Conservation (phyloP, 371 early-diverging fungal species). For the Dinochytrium kinnereticum region DNA sequence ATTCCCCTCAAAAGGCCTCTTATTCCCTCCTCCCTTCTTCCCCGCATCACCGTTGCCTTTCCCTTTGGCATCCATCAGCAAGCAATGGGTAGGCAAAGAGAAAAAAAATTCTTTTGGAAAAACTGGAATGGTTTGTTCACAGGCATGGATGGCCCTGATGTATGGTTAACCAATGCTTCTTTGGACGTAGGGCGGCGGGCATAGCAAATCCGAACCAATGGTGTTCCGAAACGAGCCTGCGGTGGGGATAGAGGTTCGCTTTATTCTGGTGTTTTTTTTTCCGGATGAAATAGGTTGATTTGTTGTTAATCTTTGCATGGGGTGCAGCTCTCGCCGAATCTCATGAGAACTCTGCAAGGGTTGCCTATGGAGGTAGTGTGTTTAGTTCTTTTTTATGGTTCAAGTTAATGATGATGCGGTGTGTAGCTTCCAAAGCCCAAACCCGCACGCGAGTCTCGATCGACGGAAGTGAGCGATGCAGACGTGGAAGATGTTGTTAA, state of each 20-base stretch:
- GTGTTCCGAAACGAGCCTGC: slow-evolving; percentile 18
- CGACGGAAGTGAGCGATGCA: slow-evolving; percentile 24
- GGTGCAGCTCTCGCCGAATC: slow-evolving; percentile 17
- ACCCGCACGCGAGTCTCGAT: neutral
- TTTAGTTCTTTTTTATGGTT: neutral
- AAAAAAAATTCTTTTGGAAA: no score
- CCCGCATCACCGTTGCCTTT: neutral
- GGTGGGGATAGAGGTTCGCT: neutral
- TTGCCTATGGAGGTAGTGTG: slow-evolving; percentile 12
- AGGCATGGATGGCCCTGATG: no score
- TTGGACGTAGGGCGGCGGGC: neutral
- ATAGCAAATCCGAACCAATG: slow-evolving; percentile 6
- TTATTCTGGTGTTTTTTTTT: no score
- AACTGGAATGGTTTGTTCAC: no score
- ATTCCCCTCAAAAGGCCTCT: neutral
- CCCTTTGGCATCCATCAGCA: no score
- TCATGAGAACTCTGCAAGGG: slow-evolving; percentile 11
- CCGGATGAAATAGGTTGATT: no score
- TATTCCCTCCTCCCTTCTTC: neutral
- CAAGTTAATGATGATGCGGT: neutral
- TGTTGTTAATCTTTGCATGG: neutral
- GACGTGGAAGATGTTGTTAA: slow-evolving; percentile 34
- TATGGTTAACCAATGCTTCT: no score
- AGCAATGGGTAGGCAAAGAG: no score
- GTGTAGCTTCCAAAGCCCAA: neutral